Evolutionary conservation across 768 basidiomycete species (phyloP).

Genomic region (Agaricus blazei): DNA sequence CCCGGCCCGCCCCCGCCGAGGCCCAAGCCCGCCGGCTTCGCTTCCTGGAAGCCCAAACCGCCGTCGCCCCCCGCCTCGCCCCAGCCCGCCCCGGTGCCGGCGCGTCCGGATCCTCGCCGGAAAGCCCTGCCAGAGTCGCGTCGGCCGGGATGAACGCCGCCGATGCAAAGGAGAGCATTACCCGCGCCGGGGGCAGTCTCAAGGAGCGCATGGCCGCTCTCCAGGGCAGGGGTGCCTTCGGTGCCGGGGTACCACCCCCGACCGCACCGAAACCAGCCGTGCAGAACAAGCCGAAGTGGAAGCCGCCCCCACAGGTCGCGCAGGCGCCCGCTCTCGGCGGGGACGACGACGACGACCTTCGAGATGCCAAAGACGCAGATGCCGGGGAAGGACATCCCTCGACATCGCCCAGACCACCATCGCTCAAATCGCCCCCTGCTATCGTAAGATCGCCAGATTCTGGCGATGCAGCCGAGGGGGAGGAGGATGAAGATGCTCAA

Average conservation of each 20-base stretch:
- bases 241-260: constrained; percentile 40
- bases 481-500: constrained; percentile 11
- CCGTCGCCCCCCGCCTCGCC: constrained; percentile 46
- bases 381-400: constrained; percentile 8
- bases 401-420: constrained; percentile 29
- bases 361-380: constrained; percentile 12
- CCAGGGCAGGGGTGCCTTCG: constrained; percentile 80
- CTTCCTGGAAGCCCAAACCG: constrained; percentile 65
- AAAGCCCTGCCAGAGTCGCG: not conserved
- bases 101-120: not conserved
- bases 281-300: constrained; percentile 78
- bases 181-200: constrained; percentile 62
- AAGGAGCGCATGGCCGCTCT: constrained; percentile 96
- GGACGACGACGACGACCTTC: constrained; percentile 20
- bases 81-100: constrained; percentile 18
- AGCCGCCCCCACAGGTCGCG: constrained; percentile 59
- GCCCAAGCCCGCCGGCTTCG: constrained; percentile 61
- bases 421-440: constrained; percentile 16
- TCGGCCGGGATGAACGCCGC: constrained; percentile 65
- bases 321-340: constrained; percentile 43
- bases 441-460: constrained; percentile 13
- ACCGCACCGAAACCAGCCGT: constrained; percentile 50
- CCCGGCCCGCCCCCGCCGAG: constrained; percentile 47
- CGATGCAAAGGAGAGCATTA: constrained; percentile 87
- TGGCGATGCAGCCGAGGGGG: constrained; percentile 7